Base-by-base conservation (phyloP, 2,329 filamentous ascomycete genomes). In the Neodidymelliopsis sp. region DNA sequence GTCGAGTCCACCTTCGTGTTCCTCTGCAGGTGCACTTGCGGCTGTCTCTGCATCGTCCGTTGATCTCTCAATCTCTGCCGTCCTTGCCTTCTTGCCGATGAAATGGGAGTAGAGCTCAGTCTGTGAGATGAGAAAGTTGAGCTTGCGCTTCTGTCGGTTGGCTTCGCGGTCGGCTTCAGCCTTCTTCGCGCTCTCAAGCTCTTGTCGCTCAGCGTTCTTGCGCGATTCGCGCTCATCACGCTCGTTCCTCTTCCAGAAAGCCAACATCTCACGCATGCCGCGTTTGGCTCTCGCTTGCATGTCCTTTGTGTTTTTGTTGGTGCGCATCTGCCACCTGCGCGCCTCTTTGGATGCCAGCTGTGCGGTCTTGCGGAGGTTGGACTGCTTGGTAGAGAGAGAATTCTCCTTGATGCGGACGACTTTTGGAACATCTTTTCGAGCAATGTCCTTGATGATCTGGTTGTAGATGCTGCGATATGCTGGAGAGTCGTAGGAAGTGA, bases 21-120 rank as follows among this genome's bases (percentile, higher is more conserved):
- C 36, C 39, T 54, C 54, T n/a, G 54, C 41, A 6, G 65, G 54
- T 23, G 81, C 81, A 25, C 55, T 62, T 0, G 77, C 76, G 15
- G 82, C 81, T 4, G 67, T 59, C 42, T 69, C 67, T 38, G 88
- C 86, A 66, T 92, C 91, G 65, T 94, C 90, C 16, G 91, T 94
- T 37, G 90, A 93, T 51, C 88, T 83, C 75, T 99, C 92, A 36
- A 96, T 91, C 69, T 97, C 92, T 62, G 94, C 89, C 1, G 93
- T 97, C 78, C 96, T 96, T 76, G 97, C 96, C 80, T 99, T 99
- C 79, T 96, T 96, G 72, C 94, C 93, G 65, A 99, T 97, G 75
- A 99, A 99, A 80, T 99, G 94, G 30, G 93, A 97, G 79, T 99
- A 99, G 39, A 99, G 82, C 72, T 99, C 94, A 1, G 94, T 99